phyloP scores from a whole-genome alignment of 306 rosid genomes.

The Citrullus amarus region DNA sequence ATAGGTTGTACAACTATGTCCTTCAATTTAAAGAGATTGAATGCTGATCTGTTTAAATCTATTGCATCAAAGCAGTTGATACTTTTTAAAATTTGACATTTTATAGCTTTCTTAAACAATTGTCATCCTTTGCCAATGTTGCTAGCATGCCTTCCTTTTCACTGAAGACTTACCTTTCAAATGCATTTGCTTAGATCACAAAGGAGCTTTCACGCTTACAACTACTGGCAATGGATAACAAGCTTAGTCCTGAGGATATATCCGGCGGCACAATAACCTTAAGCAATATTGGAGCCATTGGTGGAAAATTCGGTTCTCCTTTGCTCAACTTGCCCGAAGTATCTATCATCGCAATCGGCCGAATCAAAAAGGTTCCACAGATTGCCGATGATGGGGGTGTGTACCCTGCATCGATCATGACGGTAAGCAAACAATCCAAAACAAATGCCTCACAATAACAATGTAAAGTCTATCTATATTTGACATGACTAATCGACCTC shows the following conservation, averaged over 20 bases:
- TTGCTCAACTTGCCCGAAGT: constrained; percentile 90
- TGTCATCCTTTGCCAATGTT: neutral
- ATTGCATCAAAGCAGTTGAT: neutral
- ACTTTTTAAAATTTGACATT: neutral
- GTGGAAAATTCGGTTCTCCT: constrained; percentile 92
- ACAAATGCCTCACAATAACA: neutral
- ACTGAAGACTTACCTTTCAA: neutral
- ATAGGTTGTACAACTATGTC: too few species aligned
- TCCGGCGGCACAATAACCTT: constrained; percentile 74
- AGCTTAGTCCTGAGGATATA: constrained; percentile 65
- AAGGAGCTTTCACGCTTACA: constrained; percentile 79
- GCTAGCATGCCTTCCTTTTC: neutral
- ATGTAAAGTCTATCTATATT: neutral
- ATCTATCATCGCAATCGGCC: constrained; percentile 75
- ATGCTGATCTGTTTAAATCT: neutral
- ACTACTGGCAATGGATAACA: constrained; percentile 60
- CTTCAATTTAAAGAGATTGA: neutral
- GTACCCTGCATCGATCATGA: constrained; percentile 70
- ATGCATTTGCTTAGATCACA: constrained; percentile 45
- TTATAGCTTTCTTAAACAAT: neutral
- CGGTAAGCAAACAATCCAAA: constrained; percentile 31
- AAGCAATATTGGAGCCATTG: constrained; percentile 89
- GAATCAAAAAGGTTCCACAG: constrained; percentile 67
- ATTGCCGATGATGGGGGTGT: constrained; percentile 49
- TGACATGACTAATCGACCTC: neutral